Evolutionary conservation across 108 stramenopile species (phyloP), one percentile per base, ranked within the genome.

Genomic region (Skeletonema tropicum): DNA sequence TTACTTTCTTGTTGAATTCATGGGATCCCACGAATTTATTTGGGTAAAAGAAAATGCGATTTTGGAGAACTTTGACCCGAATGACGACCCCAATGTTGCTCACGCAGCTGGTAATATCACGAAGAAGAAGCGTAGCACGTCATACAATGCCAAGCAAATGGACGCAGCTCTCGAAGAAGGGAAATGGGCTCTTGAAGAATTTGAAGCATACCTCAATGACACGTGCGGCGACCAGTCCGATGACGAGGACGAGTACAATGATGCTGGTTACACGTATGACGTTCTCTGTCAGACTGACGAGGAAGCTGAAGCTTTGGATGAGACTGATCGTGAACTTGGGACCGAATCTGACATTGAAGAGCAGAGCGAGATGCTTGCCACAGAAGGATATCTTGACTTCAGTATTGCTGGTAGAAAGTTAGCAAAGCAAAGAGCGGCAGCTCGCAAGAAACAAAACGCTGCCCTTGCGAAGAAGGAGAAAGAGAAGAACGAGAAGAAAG

Each of bases 21-120:
- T 95, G 64, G 94, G 94, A 6, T 90, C 89, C 17, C 94, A 95
- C 71, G 92, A 93, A 73, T 95, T 95, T 62, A 93, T 93, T 61
- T 95, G 94, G 94, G 91, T 92, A 1, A 72, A 83, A 32, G 94
- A 95, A 68, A 75, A 86, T 46, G 94, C 93, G 33, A 95, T 95
- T 63, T 82, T 90, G 5, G 94, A 95, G 60, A 88, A 82, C 14
- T 95, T 93, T 70, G 89, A 93, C 73, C 87, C 94, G 8, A 81
- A 86, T 3, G 87, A 93, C 17, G 94, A 95, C 64, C 88, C 88
- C 26, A 91, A 95, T 62, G 64, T 77, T 30, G 74, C 71, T 30
- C 11, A 67, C 21, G 74, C 81, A 11, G 82, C 82, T 46, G 82
- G 78, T 45, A 75, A 77, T 39, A 57, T 75, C 3, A 85, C 74